Base-by-base conservation (phyloP, 331 rosid species). In the Quercus tomentella region DNA sequence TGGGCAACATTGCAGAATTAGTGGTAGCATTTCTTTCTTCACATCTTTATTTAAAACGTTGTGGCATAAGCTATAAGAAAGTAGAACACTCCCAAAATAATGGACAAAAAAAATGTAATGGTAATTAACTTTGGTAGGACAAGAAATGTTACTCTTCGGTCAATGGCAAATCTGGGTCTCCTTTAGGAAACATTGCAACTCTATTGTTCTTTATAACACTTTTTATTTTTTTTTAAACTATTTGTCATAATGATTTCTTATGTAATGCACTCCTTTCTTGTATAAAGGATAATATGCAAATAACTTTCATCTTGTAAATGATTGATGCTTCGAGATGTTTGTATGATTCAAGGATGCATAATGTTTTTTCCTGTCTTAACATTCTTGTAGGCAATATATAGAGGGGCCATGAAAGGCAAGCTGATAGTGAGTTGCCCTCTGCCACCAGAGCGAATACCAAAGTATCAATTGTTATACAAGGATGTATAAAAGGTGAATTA, bases 391-490 rank as follows among this genome's bases (percentile, higher is more conserved):
- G 93, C 92, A 73, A 88, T 91, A 81, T 94, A 84, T 76, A 89
- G 97, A 80, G 97, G 97, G 76, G 97, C 97, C 6, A 92, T 92
- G 97, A 92, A 88, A 56, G 98, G 97, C 65, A 92, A 94, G 89
- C 88, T 88, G 49, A 94, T 94, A 66, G 98, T 92, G 77, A 78
- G n/a, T 72, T 94, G 93, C 68, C 98, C 97, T 2, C 82, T 92
- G 74, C 95, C 97, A 0, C 83, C 91, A 1, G 97, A 92, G 55
- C 77, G 85, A 73, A 81, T 92, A 77, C 93, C 97, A 15, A 92
- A 86, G 70, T 94, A 86, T 76, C 97, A 89, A 79, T 76, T 94
- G 86, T 76, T 91, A 20, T 92, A 84, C 90, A 92, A 87, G 78
- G 93, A 88, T 87, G 89, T 91, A 37, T 92, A 85, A 82, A 68